Base-by-base conservation (phyloP, 208 protist species). In the Herpetomonas samuelpessoai region DNA sequence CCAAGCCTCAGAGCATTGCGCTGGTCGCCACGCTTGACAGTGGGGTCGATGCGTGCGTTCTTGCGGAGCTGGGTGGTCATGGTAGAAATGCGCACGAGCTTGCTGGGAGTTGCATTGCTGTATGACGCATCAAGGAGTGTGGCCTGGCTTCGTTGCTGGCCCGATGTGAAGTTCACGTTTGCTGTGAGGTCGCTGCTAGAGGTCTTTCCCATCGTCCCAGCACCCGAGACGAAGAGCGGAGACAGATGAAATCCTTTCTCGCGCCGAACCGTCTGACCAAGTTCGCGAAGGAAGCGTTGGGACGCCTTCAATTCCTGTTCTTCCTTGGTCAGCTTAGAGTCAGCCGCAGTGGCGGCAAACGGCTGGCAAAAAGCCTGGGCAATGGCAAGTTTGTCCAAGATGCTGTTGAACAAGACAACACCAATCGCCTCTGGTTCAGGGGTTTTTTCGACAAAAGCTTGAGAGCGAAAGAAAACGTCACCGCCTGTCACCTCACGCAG, bases 211-310 rank as follows among this genome's bases (percentile, higher is more conserved):
- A 91, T 90, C 24, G 85, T 88, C 18, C 88, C 85, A 14, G 78
- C 75, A 57, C 71, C 75, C 1, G 77, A 79, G 2, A 81, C 72
- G 61, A 92, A 92, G 21, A 91, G 77, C 19, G 85, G 85, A 18
- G 85, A 92, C 30, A 91, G 79, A 65, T 89, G 80, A 58, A 95
- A 92, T 35, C 88, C 88, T 25, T 88, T 86, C 31, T 91, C 83
- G 45, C 74, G 84, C 52, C 85, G 84, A 44, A 95, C 81, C n/a
- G 85, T 88, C 12, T 73, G 71, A 49, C 88, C 88, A 44, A 95
- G 64, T 28, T 74, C 56, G 28, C 78, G 76, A 49, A 95, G 69
- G 68, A 95, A 95, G 25, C 76, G 75, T 45, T 77, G 68, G 0
- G 82, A 80, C 14, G 64, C 73, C 50, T 77, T 79, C 14, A 88